Evolutionary conservation across 768 basidiomycete species (phyloP), one percentile per base, ranked within the genome.

Genomic region (Auricularia sp.): DNA sequence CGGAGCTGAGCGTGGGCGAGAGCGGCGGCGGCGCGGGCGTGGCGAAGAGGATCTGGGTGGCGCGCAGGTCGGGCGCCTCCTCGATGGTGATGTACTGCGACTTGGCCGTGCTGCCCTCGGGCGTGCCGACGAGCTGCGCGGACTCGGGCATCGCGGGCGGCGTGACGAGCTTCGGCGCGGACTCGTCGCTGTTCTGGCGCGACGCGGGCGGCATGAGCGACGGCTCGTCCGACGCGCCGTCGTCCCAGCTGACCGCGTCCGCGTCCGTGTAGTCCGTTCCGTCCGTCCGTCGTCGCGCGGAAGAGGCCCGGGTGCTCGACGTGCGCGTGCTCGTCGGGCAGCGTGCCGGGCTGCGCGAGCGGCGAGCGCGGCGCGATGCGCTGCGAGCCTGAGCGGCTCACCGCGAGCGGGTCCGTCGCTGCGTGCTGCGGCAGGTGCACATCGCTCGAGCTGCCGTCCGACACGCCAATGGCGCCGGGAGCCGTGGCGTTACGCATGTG

Each of bases 401-500:
- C 29, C 39, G 39, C 39, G 39, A 14, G 39, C 23, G 56, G 56
- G 56, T 59, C 56, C 29, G 56, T 59, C 34, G 56, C 56, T 6
- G 56, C 21, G 56, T 59, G 56, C 2, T n/a, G 11, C 2, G 56
- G 56, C 10, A 23, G 56, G 11, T 14, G 21, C 2, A 59, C 34
- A 11, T 23, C 56, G 34, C 29, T 29, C 11, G 16, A n/a, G 23
- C 8, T 8, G 23, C 56, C 10, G 56, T 59, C 58, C 10, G 36
- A 11, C 18, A 16, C 36, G 21, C 64, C 64, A 21, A 64, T 16
- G n/a, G 59, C 59, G 56, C 29, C 56, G 16, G 64, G 64, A 4
- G 59, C 23, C 3, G 64, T 64, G 2, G 64, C 64, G 34, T 60
- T 64, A 6, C 64, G 56, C 34, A 35, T 39, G 42, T 64, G 64